A percentile compares a stretch with the other conserved stretches of the same genome.
phyloP scores from a whole-genome alignment of 1,284 basidiomycete species.

The Testicularia cyperi region DNA sequence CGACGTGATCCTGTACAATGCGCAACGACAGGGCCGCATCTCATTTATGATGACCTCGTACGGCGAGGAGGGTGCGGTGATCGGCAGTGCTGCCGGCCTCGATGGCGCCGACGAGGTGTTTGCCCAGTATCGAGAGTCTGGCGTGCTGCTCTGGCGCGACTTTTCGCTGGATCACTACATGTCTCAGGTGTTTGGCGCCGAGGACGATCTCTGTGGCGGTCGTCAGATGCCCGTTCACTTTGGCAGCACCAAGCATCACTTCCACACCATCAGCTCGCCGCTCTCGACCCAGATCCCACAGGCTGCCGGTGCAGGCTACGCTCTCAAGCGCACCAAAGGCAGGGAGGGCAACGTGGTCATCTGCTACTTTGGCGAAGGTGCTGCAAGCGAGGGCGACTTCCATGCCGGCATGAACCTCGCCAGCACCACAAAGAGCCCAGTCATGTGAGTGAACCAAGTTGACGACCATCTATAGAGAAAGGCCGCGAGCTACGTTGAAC shows the following conservation, averaged over 20 bases:
- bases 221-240: slow-evolving; percentile 68
- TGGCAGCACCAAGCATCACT: slow-evolving; percentile 78
- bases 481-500: too few relatives aligned
- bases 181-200: slow-evolving; percentile 51
- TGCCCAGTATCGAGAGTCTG: slow-evolving; percentile 69
- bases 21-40: slow-evolving; percentile 89
- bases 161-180: slow-evolving; percentile 63
- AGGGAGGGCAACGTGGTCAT: slow-evolving; percentile 70
- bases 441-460: slow-evolving; percentile 32
- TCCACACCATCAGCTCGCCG: slow-evolving; percentile 89
- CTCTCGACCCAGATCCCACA: slow-evolving; percentile 95
- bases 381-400: slow-evolving; percentile 66
- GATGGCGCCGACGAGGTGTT: slow-evolving; percentile 73
- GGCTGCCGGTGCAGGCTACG: slow-evolving; percentile 88
- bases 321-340: slow-evolving; percentile 75
- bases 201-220: slow-evolving; percentile 42
- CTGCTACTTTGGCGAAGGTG: slow-evolving; percentile 82
- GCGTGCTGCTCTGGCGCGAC: slow-evolving; percentile 83
- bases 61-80: slow-evolving; percentile 87
- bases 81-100: slow-evolving; percentile 84
- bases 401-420: slow-evolving; percentile 65
- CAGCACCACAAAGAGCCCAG: slow-evolving; percentile 44
- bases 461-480: not conserved
- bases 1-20: slow-evolving; percentile 85
- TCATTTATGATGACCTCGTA: slow-evolving; percentile 79